These are phyloP conservation scores for Aspergillus viridinutans DNA, from an alignment of 2,329 filamentous ascomycete species.

Conservation along the genomic window DNA sequence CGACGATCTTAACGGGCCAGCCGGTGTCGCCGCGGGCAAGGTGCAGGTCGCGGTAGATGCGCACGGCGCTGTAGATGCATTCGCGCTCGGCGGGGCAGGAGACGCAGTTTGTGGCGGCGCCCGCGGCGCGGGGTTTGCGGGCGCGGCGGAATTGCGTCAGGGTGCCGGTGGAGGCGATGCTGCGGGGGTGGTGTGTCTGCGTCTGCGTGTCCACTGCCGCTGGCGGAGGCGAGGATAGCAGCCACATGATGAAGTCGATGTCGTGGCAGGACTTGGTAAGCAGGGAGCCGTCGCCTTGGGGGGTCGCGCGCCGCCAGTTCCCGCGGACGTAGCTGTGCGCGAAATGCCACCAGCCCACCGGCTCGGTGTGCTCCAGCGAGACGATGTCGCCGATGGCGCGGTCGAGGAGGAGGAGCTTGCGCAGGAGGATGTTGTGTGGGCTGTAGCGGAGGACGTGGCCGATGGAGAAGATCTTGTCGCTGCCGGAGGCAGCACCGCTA, in stretches of 20 bases:
- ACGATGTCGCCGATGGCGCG: constrained; percentile 77
- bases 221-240: constrained; percentile 54
- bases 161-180: constrained; percentile 70
- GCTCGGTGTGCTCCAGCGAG: constrained; percentile 86
- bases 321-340: constrained; percentile 84
- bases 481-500: constrained; percentile 19
- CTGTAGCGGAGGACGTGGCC: constrained; percentile 93
- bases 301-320: constrained; percentile 81
- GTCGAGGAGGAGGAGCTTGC: constrained; percentile 71
- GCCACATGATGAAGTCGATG: constrained; percentile 87
- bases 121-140: constrained; percentile 72
- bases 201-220: no score
- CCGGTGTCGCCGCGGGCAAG: constrained; percentile 62
- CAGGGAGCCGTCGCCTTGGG: constrained; percentile 69
- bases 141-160: constrained; percentile 72
- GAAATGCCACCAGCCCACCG: constrained; percentile 96
- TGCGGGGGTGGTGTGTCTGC: constrained; percentile 64
- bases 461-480: constrained; percentile 67
- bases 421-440: constrained; percentile 82
- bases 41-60: constrained; percentile 70
- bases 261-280: constrained; percentile 97
- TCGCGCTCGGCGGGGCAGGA: constrained; percentile 68
- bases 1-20: constrained; percentile 88
- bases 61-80: constrained; percentile 82
- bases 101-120: constrained; percentile 78